phyloP scores from a whole-genome alignment of 768 basidiomycete species.

The Epithele typhae region DNA sequence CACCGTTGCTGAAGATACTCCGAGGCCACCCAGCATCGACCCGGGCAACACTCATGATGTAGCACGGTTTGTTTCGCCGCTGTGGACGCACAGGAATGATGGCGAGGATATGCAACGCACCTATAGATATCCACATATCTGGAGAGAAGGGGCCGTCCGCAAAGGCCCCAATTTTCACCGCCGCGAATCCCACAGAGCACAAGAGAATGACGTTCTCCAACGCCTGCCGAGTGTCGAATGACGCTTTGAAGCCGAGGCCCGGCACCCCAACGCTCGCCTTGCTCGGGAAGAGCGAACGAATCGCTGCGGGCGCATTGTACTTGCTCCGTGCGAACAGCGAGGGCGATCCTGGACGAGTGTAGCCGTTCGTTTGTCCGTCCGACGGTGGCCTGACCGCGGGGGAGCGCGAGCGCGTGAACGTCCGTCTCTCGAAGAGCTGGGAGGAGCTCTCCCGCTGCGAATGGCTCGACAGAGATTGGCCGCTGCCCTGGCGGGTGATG shows the following conservation, averaged over 20 bases:
- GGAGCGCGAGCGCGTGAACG: slow-evolving; percentile 73
- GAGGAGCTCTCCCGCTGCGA: slow-evolving; percentile 36
- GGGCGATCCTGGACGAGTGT: slow-evolving; percentile 33
- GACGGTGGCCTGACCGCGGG: slow-evolving; percentile 39
- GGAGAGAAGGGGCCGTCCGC: slow-evolving; percentile 26
- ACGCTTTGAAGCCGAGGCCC: slow-evolving; percentile 42
- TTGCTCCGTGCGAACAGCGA: slow-evolving; percentile 42
- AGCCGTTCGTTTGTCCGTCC: slow-evolving; percentile 30
- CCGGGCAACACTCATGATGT: too few species aligned
- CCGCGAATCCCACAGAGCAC: slow-evolving; percentile 55
- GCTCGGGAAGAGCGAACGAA: slow-evolving; percentile 42
- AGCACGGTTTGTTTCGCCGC: too few species aligned
- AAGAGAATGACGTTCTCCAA: slow-evolving; percentile 64
- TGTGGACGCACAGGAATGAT: too few species aligned
- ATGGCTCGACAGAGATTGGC: slow-evolving; percentile 28
- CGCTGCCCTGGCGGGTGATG: slow-evolving; percentile 5
- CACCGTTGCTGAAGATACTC: too few species aligned
- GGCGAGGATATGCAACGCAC: slow-evolving; percentile 28
- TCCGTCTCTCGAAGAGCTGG: slow-evolving; percentile 30
- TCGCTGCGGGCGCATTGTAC: slow-evolving; percentile 17
- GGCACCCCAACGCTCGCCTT: slow-evolving; percentile 42
- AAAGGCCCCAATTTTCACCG: slow-evolving; percentile 39
- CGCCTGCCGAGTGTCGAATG: slow-evolving; percentile 57
- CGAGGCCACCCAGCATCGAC: too few species aligned
- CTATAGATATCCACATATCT: slow-evolving; percentile 46